Percentiles rank a stretch among this genome's conserved stretches.
Evolutionary conservation across 139 green algal genomes (phyloP).

Genomic region (Raphidocelis subcapitata): DNA sequence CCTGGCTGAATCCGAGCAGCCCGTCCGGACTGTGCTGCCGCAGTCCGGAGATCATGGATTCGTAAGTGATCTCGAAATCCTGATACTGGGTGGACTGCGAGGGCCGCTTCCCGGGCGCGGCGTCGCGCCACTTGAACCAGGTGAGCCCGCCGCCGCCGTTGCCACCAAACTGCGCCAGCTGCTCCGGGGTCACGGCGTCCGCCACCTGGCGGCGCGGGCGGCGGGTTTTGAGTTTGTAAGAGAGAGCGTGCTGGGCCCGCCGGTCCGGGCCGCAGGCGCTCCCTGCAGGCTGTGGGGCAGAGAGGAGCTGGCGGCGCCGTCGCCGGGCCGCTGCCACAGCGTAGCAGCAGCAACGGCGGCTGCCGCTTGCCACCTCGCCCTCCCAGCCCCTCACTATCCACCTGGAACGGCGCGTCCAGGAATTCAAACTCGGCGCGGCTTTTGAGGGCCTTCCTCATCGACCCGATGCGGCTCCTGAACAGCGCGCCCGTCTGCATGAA

Average conservation of each 20-base stretch:
- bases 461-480: conserved; percentile 59
- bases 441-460: conserved; percentile 71
- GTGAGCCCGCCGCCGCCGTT: conserved; percentile 8
- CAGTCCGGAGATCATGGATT: background rate
- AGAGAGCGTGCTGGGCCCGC: no score
- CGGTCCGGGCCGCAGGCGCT: no score
- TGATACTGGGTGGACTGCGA: conserved; percentile 45
- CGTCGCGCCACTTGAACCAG: conserved; percentile 50
- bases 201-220: background rate
- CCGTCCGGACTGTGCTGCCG: conserved; percentile 15
- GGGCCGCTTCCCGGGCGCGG: conserved; percentile 26
- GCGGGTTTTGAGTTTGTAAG: no score
- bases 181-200: conserved; percentile 12
- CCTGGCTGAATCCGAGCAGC: conserved; percentile 63
- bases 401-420: conserved; percentile 61
- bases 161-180: conserved; percentile 16
- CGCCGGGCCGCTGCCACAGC: no score
- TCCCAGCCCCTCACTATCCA: background rate
- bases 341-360: no score
- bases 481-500: conserved; percentile 72
- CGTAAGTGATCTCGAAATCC: background rate
- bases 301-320: no score
- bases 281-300: no score
- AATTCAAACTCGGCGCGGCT: conserved; percentile 66
- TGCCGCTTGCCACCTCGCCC: no score